Percentiles rank a stretch among this genome's conserved stretches.
phyloP scores from a whole-genome alignment of 2,329 filamentous ascomycete species.

The Cephalotrichum gorgonifer region DNA sequence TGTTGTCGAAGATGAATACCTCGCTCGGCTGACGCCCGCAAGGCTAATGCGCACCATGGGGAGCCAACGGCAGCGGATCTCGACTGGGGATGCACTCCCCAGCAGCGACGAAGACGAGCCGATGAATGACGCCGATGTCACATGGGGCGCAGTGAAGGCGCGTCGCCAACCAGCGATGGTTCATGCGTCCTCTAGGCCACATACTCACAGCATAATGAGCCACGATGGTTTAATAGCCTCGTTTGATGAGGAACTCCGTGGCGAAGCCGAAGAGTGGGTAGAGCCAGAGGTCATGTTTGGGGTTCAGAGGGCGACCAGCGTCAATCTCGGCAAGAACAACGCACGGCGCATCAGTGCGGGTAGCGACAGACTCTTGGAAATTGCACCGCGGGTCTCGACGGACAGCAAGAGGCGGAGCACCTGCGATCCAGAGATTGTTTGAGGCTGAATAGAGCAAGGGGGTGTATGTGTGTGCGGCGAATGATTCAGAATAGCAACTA shows the following conservation, averaged over 20 bases:
- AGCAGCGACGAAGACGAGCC: conserved; percentile 50
- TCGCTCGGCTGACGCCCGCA: conserved; percentile 35
- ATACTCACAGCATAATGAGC: conserved; percentile 36
- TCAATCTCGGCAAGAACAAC: conserved; percentile 57
- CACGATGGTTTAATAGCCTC: conserved; percentile 39
- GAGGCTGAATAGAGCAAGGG: no score
- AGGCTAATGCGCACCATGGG: conserved; percentile 12
- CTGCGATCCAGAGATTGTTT: neutral
- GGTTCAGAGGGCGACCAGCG: conserved; percentile 57
- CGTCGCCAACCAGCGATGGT: conserved; percentile 41
- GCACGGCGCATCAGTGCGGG: conserved; percentile 65
- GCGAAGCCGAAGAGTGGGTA: conserved; percentile 9
- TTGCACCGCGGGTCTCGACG: conserved; percentile 44
- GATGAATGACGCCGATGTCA: conserved; percentile 30
- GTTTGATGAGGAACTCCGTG: conserved; percentile 20
- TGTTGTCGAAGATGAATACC: conserved; percentile 46
- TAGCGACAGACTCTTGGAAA: conserved; percentile 63
- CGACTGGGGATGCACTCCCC: conserved; percentile 38
- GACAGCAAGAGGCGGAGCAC: conserved; percentile 30
- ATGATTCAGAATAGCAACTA: neutral
- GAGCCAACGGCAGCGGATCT: conserved; percentile 22
- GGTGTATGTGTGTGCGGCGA: no score
- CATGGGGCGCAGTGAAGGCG: conserved; percentile 40
- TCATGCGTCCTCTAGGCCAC: conserved; percentile 35
- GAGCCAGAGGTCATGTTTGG: conserved; percentile 13